A percentile compares a stretch with the other conserved stretches of the same genome.
phyloP scores from a whole-genome alignment of 176 grass and related monocot species.

The Oryza nivara region DNA sequence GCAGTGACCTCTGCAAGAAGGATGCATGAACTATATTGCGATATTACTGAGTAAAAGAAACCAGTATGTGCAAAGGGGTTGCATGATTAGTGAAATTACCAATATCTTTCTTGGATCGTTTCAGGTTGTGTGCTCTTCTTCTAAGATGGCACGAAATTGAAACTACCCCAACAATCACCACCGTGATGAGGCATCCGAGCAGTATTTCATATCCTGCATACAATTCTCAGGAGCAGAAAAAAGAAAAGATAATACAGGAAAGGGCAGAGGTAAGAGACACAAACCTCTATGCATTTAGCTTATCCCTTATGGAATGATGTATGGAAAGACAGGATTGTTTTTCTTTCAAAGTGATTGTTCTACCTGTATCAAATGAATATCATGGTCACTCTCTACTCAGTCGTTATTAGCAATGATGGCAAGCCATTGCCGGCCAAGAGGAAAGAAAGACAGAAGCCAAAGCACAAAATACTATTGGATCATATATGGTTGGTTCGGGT shows the following conservation, averaged over 20 bases:
- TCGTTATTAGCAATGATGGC: conserved; percentile 44
- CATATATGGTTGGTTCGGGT: conserved; percentile 5
- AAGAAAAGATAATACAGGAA: conserved; percentile 14
- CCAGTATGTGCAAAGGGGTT: conserved; percentile 24
- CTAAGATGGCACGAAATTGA: conserved; percentile 41
- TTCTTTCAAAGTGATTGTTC: conserved; percentile 29
- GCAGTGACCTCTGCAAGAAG: conserved; percentile 41
- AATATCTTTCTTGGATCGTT: conserved; percentile 36
- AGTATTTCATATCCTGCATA: conserved; percentile 48
- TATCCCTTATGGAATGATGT: conserved; percentile 27
- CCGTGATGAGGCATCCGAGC: conserved; percentile 43
- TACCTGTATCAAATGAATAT: conserved; percentile 24
- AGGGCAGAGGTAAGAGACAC: conserved; percentile 6
- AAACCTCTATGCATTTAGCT: conserved; percentile 54
- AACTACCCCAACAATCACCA: conserved; percentile 31
- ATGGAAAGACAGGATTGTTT: conserved; percentile 26
- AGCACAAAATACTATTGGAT: conserved; percentile 21
- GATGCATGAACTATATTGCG: conserved; percentile 6
- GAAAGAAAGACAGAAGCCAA: conserved; percentile 24
- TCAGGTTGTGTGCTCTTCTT: conserved; percentile 39
- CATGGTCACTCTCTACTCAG: conserved; percentile 24
- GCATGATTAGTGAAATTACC: conserved; percentile 41
- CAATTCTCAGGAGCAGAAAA: conserved; percentile 21
- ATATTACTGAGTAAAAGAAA: conserved; percentile 17
- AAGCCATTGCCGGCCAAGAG: conserved; percentile 49